A percentile compares a stretch with the other conserved stretches of the same genome.
Evolutionary conservation across 176 grass and related monocot species (phyloP).

Genomic region (Raddia distichophylla): DNA sequence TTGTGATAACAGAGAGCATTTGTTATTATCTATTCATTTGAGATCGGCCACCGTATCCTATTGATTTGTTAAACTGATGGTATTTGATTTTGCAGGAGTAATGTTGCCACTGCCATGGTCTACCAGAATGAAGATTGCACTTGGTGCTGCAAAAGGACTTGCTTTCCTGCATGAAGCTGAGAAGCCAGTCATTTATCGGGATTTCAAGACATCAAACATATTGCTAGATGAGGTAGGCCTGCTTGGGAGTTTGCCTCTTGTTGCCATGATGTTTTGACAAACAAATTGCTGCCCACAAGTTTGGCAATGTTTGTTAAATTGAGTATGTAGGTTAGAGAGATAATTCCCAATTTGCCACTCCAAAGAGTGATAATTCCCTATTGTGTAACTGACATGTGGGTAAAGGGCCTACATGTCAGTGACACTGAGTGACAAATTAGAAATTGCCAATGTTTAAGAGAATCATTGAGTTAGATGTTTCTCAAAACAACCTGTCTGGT

Average conservation of each 20-base stretch:
- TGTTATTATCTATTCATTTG: neutral
- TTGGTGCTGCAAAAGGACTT: constrained; percentile 74
- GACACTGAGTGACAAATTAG: too few species aligned
- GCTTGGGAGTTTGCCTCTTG: neutral
- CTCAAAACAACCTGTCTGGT: constrained; percentile 44
- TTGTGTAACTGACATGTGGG: too few species aligned
- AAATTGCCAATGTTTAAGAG: too few species aligned
- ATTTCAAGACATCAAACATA: constrained; percentile 88
- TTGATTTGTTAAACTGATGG: neutral
- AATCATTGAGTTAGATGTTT: constrained; percentile 40
- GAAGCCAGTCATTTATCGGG: constrained; percentile 82
- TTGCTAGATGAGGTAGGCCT: constrained; percentile 62
- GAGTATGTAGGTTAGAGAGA: too few species aligned
- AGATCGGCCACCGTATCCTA: neutral
- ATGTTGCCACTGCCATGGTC: constrained; percentile 64
- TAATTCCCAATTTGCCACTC: too few species aligned
- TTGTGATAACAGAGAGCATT: too few species aligned
- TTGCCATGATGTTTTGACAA: neutral
- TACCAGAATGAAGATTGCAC: constrained; percentile 74
- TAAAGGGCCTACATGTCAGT: too few species aligned
- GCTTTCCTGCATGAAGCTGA: constrained; percentile 76
- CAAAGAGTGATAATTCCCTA: too few species aligned
- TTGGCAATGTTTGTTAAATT: too few species aligned
- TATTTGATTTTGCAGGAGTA: constrained; percentile 47
- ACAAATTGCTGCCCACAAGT: too few species aligned